These are phyloP conservation scores for Hypoxylon sp. DNA, from an alignment of 2,329 filamentous ascomycete genomes.

Conservation along the genomic window DNA sequence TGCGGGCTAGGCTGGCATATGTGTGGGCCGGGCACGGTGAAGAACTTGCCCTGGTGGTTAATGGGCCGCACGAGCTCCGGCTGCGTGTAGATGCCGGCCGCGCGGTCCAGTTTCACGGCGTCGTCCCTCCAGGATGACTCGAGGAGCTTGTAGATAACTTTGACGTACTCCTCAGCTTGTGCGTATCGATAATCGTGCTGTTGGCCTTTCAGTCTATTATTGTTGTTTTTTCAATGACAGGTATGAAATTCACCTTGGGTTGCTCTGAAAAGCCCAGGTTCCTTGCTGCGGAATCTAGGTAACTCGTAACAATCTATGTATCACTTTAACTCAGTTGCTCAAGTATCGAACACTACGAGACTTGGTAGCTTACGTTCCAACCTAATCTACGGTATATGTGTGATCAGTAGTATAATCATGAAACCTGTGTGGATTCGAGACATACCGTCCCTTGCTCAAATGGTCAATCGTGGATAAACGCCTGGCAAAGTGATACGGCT, in stretches of 20 bases:
- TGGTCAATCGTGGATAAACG: conserved; percentile 76
- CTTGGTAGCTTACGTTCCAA: conserved; percentile 61
- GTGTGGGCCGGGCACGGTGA: conserved; percentile 72
- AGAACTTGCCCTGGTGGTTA: conserved; percentile 74
- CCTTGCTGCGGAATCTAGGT: conserved; percentile 75
- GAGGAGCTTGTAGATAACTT: conserved; percentile 74
- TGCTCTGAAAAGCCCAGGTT: conserved; percentile 72
- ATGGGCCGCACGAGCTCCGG: conserved; percentile 70
- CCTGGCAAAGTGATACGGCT: conserved; percentile 75
- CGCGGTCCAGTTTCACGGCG: conserved; percentile 70
- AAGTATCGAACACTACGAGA: not conserved
- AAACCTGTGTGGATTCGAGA: conserved; percentile 10
- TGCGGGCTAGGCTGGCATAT: conserved; percentile 75
- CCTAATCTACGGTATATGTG: conserved; percentile 56
- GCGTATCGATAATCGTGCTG: conserved; percentile 74
- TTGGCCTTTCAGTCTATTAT: conserved; percentile 5
- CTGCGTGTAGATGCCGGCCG: conserved; percentile 67
- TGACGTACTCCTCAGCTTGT: conserved; percentile 72
- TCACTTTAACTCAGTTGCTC: conserved; percentile 15
- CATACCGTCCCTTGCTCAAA: conserved; percentile 69
- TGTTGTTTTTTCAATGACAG: not conserved
- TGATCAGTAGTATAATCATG: not conserved
- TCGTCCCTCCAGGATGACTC: conserved; percentile 76
- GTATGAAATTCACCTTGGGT: conserved; percentile 51
- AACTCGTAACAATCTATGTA: conserved; percentile 76